These are phyloP conservation scores for Sporothrix protearum DNA, from an alignment of 2,329 filamentous ascomycete species.

Conservation along the genomic window DNA sequence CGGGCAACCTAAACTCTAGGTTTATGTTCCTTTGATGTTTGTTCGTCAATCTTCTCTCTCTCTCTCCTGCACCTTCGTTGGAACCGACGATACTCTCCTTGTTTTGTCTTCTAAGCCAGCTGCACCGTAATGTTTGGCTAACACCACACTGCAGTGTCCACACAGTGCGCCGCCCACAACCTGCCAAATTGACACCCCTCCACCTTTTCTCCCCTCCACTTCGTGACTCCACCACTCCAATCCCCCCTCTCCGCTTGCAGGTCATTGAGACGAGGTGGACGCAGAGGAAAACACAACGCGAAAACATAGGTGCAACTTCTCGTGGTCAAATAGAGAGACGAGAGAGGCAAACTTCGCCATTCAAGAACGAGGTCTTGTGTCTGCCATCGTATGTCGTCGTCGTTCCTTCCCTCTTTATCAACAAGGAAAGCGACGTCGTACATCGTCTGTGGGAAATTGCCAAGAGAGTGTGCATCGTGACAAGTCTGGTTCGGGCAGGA, in stretches of 20 bases:
- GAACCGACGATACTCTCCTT: background rate
- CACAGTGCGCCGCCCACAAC: conserved; percentile 17
- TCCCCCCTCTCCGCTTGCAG: background rate
- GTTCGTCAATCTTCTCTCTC: conserved; percentile 37
- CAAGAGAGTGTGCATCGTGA: conserved; percentile 5
- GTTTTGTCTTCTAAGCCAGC: too few species aligned
- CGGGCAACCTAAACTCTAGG: background rate
- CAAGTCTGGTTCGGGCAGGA: conserved; percentile 11
- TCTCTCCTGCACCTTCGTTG: background rate
- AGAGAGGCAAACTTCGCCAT: background rate
- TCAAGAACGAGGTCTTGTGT: background rate
- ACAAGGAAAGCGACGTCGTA: background rate
- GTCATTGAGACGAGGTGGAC: background rate
- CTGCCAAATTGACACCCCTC: background rate
- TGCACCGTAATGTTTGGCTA: background rate
- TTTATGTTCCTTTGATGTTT: background rate
- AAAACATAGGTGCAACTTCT: background rate
- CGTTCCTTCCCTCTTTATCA: background rate
- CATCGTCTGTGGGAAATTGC: background rate
- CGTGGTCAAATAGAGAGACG: background rate
- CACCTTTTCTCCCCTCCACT: background rate
- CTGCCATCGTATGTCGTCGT: background rate
- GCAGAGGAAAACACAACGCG: background rate
- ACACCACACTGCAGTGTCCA: conserved; percentile 10
- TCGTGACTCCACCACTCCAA: background rate